Percentiles rank a stretch among this genome's conserved stretches.
Conservation (phyloP, 2,329 filamentous ascomycete species). For the Apiospora phragmitis region DNA sequence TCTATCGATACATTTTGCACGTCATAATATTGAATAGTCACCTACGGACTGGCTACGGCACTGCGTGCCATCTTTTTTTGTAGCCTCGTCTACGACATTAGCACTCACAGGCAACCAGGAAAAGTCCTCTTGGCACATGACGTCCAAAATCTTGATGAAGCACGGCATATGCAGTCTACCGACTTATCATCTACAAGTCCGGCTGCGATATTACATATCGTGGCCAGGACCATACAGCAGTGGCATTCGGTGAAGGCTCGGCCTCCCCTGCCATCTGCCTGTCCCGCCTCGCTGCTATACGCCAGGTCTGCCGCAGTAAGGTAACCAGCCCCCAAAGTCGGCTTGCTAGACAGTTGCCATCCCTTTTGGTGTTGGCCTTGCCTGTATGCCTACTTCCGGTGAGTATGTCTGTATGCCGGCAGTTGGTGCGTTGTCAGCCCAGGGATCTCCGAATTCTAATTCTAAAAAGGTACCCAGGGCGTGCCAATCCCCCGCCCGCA, state of each 20-base stretch:
- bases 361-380: not conserved
- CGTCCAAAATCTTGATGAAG: not conserved
- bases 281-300: not conserved
- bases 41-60: too few species aligned
- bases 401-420: not conserved
- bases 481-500: not conserved
- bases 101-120: not conserved
- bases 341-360: not conserved
- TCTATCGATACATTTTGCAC: not conserved
- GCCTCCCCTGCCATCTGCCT: not conserved
- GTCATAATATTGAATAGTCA: too few species aligned
- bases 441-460: not conserved
- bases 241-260: not conserved
- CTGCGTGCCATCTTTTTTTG: not conserved
- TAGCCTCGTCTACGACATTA: not conserved
- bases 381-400: not conserved
- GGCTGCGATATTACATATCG: not conserved
- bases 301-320: not conserved
- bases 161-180: not conserved
- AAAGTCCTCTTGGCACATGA: not conserved
- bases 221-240: not conserved
- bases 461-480: not conserved
- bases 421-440: conserved; percentile 1
- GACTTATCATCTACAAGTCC: not conserved
- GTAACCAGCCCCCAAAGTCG: not conserved